Evolutionary conservation across 495 filamentous ascomycete genomes (phyloP).

Genomic region (Annulohypoxylon nitens): DNA sequence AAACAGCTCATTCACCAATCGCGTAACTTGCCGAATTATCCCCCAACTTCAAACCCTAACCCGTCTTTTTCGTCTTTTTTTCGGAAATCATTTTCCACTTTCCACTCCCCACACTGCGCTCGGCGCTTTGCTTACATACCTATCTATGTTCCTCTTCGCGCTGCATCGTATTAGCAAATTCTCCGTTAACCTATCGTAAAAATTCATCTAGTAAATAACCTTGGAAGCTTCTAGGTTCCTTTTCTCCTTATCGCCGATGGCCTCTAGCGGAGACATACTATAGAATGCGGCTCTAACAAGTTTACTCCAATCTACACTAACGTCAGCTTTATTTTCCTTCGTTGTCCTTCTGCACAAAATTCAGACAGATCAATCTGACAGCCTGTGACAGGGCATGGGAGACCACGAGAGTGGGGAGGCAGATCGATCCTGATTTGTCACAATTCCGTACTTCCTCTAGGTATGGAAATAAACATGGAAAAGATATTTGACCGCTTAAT

Average conservation of each 20-base stretch:
- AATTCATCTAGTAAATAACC: neutral
- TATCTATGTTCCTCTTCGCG: neutral
- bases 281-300: neutral
- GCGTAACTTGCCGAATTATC: slow-evolving; percentile 29
- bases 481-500: slow-evolving; percentile 15
- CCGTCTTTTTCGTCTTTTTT: too few relatives aligned
- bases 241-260: slow-evolving; percentile 12
- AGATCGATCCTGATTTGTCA: slow-evolving; percentile 33
- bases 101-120: neutral
- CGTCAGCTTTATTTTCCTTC: neutral
- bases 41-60: neutral
- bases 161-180: slow-evolving; percentile 9
- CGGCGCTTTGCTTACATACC: neutral
- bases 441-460: neutral
- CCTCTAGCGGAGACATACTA: neutral
- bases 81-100: neutral
- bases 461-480: neutral
- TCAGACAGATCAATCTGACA: too few relatives aligned
- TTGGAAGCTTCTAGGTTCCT: too few relatives aligned
- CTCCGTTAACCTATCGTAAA: slow-evolving; percentile 1
- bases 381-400: neutral
- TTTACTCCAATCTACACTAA: neutral
- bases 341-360: neutral
- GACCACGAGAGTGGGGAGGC: slow-evolving; percentile 1
- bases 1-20: slow-evolving; percentile 14